These are phyloP conservation scores for Ehretia macrophylla DNA, from an alignment of 257 asterid species.

Conservation along the genomic window DNA sequence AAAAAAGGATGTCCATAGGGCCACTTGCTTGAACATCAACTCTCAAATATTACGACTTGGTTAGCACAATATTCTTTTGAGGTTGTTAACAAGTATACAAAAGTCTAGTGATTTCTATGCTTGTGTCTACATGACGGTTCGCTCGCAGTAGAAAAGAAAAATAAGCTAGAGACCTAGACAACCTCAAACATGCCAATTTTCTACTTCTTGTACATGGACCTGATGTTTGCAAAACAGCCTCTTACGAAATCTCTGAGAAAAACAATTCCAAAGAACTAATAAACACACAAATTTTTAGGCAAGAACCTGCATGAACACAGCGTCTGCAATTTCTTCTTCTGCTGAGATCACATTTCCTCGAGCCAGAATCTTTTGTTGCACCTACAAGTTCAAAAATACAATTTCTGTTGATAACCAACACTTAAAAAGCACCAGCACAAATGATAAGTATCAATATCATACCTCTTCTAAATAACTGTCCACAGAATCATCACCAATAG, in stretches of 20 bases:
- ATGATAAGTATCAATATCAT: not conserved
- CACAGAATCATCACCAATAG: slow-evolving; percentile 69
- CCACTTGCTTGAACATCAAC: no score
- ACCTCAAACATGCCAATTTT: no score
- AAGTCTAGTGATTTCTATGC: no score
- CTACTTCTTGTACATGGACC: no score
- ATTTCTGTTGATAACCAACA: slow-evolving; percentile 6
- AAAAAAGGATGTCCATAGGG: no score
- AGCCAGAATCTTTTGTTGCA: slow-evolving; percentile 70
- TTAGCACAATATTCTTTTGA: no score
- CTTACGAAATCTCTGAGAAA: not conserved
- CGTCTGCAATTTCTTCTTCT: slow-evolving; percentile 90
- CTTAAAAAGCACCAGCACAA: not conserved
- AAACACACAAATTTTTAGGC: not conserved
- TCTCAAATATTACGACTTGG: no score
- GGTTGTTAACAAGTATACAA: no score
- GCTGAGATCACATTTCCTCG: slow-evolving; percentile 75
- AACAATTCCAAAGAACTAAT: not conserved
- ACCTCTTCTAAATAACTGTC: slow-evolving; percentile 94
- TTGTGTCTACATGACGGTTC: no score
- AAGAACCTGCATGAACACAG: slow-evolving; percentile 78
- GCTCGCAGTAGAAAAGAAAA: no score
- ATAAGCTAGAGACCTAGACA: no score
- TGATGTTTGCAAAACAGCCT: no score
- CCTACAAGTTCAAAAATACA: slow-evolving; percentile 33